Evolutionary conservation across 139 green algal genomes (phyloP).

Genomic region (Micractinium conductrix): DNA sequence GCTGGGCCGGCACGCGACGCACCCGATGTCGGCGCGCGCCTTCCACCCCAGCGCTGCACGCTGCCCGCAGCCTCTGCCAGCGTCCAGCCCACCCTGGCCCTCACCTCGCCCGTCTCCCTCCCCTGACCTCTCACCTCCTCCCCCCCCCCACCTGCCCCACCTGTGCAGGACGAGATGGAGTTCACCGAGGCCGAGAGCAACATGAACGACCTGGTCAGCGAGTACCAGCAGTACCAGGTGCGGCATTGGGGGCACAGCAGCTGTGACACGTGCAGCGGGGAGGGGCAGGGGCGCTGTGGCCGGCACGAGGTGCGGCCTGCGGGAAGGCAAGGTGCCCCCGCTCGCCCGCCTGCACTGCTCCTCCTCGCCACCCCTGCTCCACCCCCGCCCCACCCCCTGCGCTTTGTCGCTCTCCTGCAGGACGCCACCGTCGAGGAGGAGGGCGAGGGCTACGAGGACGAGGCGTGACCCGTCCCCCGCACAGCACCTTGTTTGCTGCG

Average conservation of each 20-base stretch:
- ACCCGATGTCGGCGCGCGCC: no score
- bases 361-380: no score
- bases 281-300: no score
- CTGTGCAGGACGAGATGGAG: constrained; percentile 96
- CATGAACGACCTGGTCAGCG: constrained; percentile 97
- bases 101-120: not conserved
- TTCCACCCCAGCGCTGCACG: not conserved
- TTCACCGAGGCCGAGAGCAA: constrained; percentile 99
- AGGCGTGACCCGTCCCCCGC: no score
- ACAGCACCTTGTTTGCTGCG: no score
- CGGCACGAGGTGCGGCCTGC: no score
- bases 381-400: not conserved
- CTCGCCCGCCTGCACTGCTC: no score
- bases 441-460: constrained; percentile 22
- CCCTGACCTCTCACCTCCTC: not conserved
- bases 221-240: constrained; percentile 92
- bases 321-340: no score
- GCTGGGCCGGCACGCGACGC: not conserved
- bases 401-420: constrained; percentile 55
- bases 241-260: no score
- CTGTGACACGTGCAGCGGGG: no score
- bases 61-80: not conserved
- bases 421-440: constrained; percentile 92
- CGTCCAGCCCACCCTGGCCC: not conserved
- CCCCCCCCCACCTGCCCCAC: not conserved